phyloP scores from a whole-genome alignment of 2,329 filamentous ascomycete species.

The Cordyceps sp. region DNA sequence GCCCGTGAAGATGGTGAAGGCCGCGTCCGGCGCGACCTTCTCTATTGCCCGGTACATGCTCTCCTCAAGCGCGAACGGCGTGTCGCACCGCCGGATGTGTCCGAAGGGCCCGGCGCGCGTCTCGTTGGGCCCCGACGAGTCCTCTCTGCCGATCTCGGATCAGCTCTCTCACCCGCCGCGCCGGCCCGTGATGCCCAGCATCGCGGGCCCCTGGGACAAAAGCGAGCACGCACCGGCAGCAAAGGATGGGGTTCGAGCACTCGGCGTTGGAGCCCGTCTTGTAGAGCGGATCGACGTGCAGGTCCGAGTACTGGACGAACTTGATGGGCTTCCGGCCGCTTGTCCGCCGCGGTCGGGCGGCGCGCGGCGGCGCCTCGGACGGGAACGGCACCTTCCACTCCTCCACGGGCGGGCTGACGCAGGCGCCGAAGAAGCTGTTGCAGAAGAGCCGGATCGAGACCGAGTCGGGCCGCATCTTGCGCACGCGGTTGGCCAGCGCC shows the following conservation, averaged over 20 bases:
- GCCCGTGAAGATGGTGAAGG: conserved; percentile 42
- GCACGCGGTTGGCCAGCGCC: conserved; percentile 30
- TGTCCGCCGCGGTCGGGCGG: conserved; percentile 18
- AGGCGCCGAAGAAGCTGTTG: conserved; percentile 34
- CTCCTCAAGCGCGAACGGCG: conserved; percentile 30
- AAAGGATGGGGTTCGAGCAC: conserved; percentile 40
- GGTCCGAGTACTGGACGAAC: conserved; percentile 43
- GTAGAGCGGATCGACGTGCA: conserved; percentile 41
- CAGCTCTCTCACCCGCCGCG: conserved; percentile 31
- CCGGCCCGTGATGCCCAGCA: too few relatives aligned
- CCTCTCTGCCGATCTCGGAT: conserved; percentile 5
- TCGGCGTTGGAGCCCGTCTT: conserved; percentile 32
- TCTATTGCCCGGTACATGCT: conserved; percentile 38
- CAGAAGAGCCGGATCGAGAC: conserved; percentile 34
- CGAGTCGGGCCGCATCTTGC: conserved; percentile 28
- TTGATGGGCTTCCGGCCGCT: conserved; percentile 30
- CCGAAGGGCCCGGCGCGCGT: conserved; percentile 34
- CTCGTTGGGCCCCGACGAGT: conserved; percentile 27
- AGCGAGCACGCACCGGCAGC: too few relatives aligned
- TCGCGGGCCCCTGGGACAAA: too few relatives aligned
- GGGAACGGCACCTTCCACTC: conserved; percentile 26
- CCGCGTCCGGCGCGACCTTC: conserved; percentile 24
- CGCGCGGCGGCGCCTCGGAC: conserved; percentile 19
- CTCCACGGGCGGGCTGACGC: conserved; percentile 27
- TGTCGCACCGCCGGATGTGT: conserved; percentile 35